phyloP scores from a whole-genome alignment of 768 basidiomycete genomes.

The Leccinellum albellum region DNA sequence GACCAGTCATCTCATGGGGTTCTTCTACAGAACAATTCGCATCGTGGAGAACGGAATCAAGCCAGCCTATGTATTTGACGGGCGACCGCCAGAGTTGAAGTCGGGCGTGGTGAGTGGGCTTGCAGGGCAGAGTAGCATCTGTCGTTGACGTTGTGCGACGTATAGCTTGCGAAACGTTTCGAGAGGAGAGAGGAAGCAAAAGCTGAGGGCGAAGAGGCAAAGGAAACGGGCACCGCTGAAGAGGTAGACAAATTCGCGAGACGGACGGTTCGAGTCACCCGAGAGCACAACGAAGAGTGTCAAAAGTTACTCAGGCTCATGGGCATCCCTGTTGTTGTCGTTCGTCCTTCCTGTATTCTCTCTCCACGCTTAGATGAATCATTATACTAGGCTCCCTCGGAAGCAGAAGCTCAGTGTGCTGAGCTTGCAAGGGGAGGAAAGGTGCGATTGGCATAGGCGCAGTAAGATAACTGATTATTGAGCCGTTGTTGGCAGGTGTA shows the following conservation, averaged over 20 bases:
- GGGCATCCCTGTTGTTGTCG: slow-evolving; percentile 95
- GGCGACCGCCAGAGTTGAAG: slow-evolving; percentile 96
- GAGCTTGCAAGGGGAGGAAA: slow-evolving; percentile 96
- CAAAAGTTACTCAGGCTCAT: slow-evolving; percentile 81
- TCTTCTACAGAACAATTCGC: slow-evolving; percentile 95
- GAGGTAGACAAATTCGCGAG: slow-evolving; percentile 89
- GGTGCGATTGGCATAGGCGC: slow-evolving; percentile 36
- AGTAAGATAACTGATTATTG: background rate
- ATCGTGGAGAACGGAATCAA: slow-evolving; percentile 99
- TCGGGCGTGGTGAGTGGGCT: slow-evolving; percentile 79
- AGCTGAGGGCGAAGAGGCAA: slow-evolving; percentile 92
- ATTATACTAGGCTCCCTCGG: slow-evolving; percentile 79
- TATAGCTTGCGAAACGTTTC: slow-evolving; percentile 93
- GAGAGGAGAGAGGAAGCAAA: slow-evolving; percentile 89
- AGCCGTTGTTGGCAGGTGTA: slow-evolving; percentile 59
- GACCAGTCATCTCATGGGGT: slow-evolving; percentile 97
- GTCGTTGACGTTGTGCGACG: background rate
- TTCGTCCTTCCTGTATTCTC: slow-evolving; percentile 36
- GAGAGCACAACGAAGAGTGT: slow-evolving; percentile 96
- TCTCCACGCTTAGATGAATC: background rate
- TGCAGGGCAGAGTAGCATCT: too few species aligned
- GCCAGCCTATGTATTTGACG: slow-evolving; percentile 97
- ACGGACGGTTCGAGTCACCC: slow-evolving; percentile 91
- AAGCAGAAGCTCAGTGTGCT: slow-evolving; percentile 98
- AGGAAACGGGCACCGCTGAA: slow-evolving; percentile 91